Percentiles rank a stretch among this genome's conserved stretches.
Evolutionary conservation across 1,284 basidiomycete genomes (phyloP).

Genomic region (Fistulinella cinereoalba): DNA sequence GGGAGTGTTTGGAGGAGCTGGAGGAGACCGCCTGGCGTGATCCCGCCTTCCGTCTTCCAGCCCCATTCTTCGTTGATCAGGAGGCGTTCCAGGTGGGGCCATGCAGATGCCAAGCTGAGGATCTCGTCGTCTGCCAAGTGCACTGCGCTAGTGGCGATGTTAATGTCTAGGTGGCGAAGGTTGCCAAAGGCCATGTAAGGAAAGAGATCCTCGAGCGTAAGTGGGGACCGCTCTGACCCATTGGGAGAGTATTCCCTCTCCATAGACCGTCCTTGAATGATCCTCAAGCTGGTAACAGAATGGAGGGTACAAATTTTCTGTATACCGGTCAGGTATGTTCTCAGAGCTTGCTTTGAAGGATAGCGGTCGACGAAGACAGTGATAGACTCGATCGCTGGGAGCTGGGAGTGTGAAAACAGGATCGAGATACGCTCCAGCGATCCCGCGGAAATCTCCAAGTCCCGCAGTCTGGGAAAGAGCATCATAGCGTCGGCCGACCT

Average conservation of each 20-base stretch:
- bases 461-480: slow-evolving; percentile 13
- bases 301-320: slow-evolving; percentile 9
- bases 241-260: not conserved
- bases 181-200: slow-evolving; percentile 14
- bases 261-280: slow-evolving; percentile 15
- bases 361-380: slow-evolving; percentile 12
- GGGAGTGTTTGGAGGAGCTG: slow-evolving; percentile 11
- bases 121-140: slow-evolving; percentile 13
- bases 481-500: not conserved
- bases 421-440: slow-evolving; percentile 7
- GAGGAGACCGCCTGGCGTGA: slow-evolving; percentile 18
- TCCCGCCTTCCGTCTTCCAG: slow-evolving; percentile 14
- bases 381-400: slow-evolving; percentile 14
- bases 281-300: slow-evolving; percentile 6
- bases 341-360: slow-evolving; percentile 10
- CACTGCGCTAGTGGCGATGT: slow-evolving; percentile 12
- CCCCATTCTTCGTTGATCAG: slow-evolving; percentile 21
- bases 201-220: slow-evolving; percentile 15
- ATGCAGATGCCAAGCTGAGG: slow-evolving; percentile 12
- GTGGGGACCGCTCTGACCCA: slow-evolving; percentile 5
- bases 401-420: slow-evolving; percentile 5
- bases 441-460: slow-evolving; percentile 11
- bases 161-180: slow-evolving; percentile 13
- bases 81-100: slow-evolving; percentile 17
- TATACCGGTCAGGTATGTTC: slow-evolving; percentile 6